Evolutionary conservation across 306 rosid genomes (phyloP), one percentile per base, ranked within the genome.

Genomic region (Canavalia gladiata): DNA sequence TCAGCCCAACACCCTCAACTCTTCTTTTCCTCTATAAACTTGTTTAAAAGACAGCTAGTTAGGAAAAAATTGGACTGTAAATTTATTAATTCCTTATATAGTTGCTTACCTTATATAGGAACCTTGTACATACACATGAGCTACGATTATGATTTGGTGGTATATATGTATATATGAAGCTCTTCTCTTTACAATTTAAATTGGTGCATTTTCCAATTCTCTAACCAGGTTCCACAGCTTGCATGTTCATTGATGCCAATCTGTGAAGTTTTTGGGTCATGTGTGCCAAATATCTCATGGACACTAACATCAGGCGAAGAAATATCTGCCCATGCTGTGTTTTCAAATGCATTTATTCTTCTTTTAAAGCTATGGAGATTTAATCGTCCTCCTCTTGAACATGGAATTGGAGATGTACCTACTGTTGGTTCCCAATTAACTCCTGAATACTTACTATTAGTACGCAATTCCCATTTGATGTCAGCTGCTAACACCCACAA

Each of bases 191-290:
- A 59, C 31, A 5, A 35, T 60, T 39, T n/a, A n/a, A 68, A 46
- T 67, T 62, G 57, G 82, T 63, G 49, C 79, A 52, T 68, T 85
- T 54, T 55, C 76, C 34, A 60, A 84, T 83, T 82, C 68, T 82
- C 41, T 12, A 82, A 56, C 60, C 85, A 96, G 99, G 97, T 90
- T 76, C 99, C 99, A 39, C 99, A 93, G 81, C 99, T 95, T 64
- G 98, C 97, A 18, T 93, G 98, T 85, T 92, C 97, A 13, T 81
- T 95, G 88, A 95, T 95, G 99, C 98, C 99, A 54, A 93, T 95
- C 81, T 95, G 99, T 80, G 99, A 95, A 88, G 97, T 95, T 79
- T 95, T 93, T 51, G 99, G 99, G 45, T 95, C 99, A 62, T 95
- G 97, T 85, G 88, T 90, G 77, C 98, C 99, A 1, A 87, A 89